These are phyloP conservation scores for Echium plantagineum DNA, from an alignment of 257 asterid species.

Conservation along the genomic window DNA sequence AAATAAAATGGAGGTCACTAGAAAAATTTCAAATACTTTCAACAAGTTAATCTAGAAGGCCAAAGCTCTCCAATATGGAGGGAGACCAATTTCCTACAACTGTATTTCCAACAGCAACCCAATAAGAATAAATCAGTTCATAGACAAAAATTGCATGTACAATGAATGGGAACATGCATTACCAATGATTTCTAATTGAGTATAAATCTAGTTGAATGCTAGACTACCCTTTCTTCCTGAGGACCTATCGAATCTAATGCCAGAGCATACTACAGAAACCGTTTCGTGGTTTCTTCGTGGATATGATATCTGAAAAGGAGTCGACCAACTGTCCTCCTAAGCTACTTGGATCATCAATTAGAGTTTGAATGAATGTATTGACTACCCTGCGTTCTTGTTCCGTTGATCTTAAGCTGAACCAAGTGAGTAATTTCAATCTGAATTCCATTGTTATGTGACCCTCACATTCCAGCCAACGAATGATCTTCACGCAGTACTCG, in stretches of 20 bases:
- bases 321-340: constrained; percentile 69
- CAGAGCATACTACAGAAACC: constrained; percentile 41
- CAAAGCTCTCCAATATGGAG: neutral
- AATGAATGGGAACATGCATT: constrained; percentile 15
- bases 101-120: constrained; percentile 1
- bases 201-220: constrained; percentile 5
- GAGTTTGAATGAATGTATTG: constrained; percentile 68
- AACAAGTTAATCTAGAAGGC: neutral
- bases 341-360: constrained; percentile 65
- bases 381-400: constrained; percentile 92
- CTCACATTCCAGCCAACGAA: constrained; percentile 87
- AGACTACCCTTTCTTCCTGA: constrained; percentile 1
- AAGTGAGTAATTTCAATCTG: constrained; percentile 73
- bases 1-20: neutral
- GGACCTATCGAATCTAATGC: constrained; percentile 23
- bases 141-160: constrained; percentile 21
- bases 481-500: constrained; percentile 74
- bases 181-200: constrained; percentile 11
- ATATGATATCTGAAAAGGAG: constrained; percentile 33
- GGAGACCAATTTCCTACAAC: neutral
- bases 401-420: constrained; percentile 86
- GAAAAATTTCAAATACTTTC: neutral
- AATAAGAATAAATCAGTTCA: constrained; percentile 15
- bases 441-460: constrained; percentile 69
- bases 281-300: constrained; percentile 34